phyloP scores from a whole-genome alignment of 83 land plant species.

The Diphasiastrum complanatum region DNA sequence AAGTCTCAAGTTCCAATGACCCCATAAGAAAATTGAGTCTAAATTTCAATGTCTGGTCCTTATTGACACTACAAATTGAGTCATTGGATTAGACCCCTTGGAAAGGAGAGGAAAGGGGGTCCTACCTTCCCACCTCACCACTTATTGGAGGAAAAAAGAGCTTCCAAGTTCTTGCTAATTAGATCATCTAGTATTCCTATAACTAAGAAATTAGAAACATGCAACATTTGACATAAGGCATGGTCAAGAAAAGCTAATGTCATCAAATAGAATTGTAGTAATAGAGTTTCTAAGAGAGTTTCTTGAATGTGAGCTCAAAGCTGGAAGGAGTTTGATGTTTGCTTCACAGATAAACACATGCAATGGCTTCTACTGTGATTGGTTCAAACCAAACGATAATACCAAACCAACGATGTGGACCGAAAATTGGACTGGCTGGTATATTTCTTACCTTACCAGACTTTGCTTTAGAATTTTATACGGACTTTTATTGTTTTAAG shows the following conservation, averaged over 20 bases:
- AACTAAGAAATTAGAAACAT: too few relatives aligned
- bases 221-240: too few relatives aligned
- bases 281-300: neutral
- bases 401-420: conserved; percentile 82
- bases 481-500: neutral
- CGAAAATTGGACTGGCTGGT: conserved; percentile 97
- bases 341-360: conserved; percentile 75
- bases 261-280: neutral
- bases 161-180: too few relatives aligned
- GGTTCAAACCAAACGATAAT: conserved; percentile 57
- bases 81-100: too few relatives aligned
- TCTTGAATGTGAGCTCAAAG: neutral
- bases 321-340: neutral
- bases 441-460: conserved; percentile 11
- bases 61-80: too few relatives aligned
- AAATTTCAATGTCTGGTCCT: too few relatives aligned
- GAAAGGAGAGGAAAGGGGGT: too few relatives aligned
- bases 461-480: neutral
- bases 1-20: too few relatives aligned
- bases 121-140: too few relatives aligned
- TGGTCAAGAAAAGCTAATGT: neutral
- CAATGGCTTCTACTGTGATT: conserved; percentile 94
- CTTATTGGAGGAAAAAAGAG: too few relatives aligned
- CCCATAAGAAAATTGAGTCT: too few relatives aligned
- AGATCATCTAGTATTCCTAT: too few relatives aligned